Evolutionary conservation across 768 basidiomycete genomes (phyloP), one percentile per base, ranked within the genome.

Genomic region (Collybiopsis confluens): DNA sequence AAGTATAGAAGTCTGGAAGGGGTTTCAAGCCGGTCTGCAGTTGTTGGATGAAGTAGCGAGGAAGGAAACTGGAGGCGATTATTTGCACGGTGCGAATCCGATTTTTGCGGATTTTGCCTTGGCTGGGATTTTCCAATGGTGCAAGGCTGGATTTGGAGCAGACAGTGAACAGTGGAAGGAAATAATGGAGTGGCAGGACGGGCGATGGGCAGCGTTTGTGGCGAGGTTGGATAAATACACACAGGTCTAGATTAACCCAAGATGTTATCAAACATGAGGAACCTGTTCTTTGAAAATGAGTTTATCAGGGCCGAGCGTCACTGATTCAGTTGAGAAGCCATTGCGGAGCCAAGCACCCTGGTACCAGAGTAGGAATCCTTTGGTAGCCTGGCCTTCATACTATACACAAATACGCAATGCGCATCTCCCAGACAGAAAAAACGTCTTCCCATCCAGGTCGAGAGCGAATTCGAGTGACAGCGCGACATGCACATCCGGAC

Each of bases 51-150:
- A 57, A 59, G 35, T 60, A 26, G 55, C 59, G 44, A 58, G 61
- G 21, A 64, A 58, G 7, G 61, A 58, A 18, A 44, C 20, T 9
- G 63, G 58, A 5, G 62, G 61, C 2, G 58, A 56, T 15, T 66
- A 52, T 30, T 46, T 71, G 37, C 51, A 64, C 24, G 71, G 70
- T 2, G 59, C 64, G 11, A 54, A 36, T 8, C 46, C 62, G 20
- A 59, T 62, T 1, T 73, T 64, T 45, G 63, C 65, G 4, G 72
- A 75, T 56, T 58, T 73, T 16, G 55, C 59, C 11, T 43, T 69
- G 11, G 70, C 58, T 8, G 55, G 52, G 16, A 60, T 58, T 49
- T 40, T 72, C 5, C 45, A 60, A 2, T 68, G 63, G 65, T 50
- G 62, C 5, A 65, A 54, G 40, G 28, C 49, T 6, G 23, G 66